phyloP scores from a whole-genome alignment of 352 stramenopile genomes.

The Thraustochytrium striatum region DNA sequence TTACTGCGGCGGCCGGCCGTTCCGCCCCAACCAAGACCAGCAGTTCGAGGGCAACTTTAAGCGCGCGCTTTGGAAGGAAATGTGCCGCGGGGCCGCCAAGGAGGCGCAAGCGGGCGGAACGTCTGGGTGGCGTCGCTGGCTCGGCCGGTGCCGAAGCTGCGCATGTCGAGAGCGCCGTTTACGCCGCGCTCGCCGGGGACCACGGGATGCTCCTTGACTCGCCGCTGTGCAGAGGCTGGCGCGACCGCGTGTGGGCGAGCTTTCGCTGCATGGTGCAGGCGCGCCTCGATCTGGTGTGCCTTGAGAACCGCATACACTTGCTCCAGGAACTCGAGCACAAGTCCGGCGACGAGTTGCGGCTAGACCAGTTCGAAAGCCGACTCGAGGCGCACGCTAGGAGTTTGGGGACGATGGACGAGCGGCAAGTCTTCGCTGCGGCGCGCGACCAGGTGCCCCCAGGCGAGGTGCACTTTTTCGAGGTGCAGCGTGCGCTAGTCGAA shows the following conservation, averaged over 20 bases:
- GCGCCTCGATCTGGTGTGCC: not conserved
- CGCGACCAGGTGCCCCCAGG: not conserved
- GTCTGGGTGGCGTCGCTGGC: not conserved
- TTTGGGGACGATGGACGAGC: no score
- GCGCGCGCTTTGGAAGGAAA: conserved; percentile 9
- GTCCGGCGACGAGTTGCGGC: no score
- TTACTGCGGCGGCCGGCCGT: not conserved
- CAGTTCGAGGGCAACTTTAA: not conserved
- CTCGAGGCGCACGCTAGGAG: no score
- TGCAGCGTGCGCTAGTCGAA: conserved; percentile 16
- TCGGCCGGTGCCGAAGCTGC: not conserved
- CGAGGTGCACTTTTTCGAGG: not conserved
- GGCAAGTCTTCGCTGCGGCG: not conserved
- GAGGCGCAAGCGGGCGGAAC: not conserved
- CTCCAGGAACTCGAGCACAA: no score
- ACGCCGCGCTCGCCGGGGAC: conserved; percentile 5
- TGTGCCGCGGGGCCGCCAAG: not conserved
- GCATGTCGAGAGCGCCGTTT: not conserved
- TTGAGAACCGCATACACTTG: not conserved
- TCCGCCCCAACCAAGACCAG: not conserved
- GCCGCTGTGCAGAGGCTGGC: not conserved
- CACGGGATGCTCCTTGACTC: not conserved
- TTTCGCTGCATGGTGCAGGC: conserved; percentile 29
- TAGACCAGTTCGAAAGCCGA: no score
- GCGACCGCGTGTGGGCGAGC: not conserved